phyloP scores from a whole-genome alignment of 2,329 filamentous ascomycete species.

The Coniella lustricola region DNA sequence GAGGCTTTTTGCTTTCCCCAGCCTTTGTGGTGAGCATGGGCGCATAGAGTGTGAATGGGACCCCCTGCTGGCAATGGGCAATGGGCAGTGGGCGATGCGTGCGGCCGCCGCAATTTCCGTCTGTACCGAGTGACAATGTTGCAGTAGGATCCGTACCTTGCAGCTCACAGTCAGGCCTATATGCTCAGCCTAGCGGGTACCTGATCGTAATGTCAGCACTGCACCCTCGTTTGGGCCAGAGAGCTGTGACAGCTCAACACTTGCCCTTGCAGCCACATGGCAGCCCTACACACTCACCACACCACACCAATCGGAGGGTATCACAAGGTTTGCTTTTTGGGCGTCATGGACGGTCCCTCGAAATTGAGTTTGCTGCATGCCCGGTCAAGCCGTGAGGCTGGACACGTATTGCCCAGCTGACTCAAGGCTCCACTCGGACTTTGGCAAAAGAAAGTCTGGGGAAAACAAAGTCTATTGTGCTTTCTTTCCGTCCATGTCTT shows the following conservation, averaged over 20 bases:
- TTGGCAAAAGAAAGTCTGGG: background rate
- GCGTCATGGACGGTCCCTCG: constrained; percentile 7
- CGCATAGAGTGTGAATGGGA: too few relatives aligned
- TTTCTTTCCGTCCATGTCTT: background rate
- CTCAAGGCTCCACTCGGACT: background rate
- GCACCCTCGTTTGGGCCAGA: constrained; percentile 5
- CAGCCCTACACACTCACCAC: constrained; percentile 6
- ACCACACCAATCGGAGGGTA: background rate
- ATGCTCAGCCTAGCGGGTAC: constrained; percentile 15
- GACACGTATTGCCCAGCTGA: constrained; percentile 11
- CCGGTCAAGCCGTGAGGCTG: constrained; percentile 14
- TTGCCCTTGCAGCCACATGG: constrained; percentile 14
- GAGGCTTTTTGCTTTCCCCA: background rate
- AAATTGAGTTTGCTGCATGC: constrained; percentile 12
- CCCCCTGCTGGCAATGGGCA: background rate
- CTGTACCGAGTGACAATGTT: background rate
- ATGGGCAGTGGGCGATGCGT: background rate
- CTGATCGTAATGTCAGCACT: constrained; percentile 10
- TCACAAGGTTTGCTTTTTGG: constrained; percentile 1
- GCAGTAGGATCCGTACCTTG: constrained; percentile 10
- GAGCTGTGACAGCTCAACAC: constrained; percentile 7
- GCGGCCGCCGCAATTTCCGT: constrained; percentile 4
- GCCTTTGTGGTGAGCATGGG: background rate
- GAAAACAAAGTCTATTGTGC: background rate
- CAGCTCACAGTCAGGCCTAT: constrained; percentile 3